Evolutionary conservation across 495 filamentous ascomycete species (phyloP).

Genomic region (Lindgomyces ingoldianus): DNA sequence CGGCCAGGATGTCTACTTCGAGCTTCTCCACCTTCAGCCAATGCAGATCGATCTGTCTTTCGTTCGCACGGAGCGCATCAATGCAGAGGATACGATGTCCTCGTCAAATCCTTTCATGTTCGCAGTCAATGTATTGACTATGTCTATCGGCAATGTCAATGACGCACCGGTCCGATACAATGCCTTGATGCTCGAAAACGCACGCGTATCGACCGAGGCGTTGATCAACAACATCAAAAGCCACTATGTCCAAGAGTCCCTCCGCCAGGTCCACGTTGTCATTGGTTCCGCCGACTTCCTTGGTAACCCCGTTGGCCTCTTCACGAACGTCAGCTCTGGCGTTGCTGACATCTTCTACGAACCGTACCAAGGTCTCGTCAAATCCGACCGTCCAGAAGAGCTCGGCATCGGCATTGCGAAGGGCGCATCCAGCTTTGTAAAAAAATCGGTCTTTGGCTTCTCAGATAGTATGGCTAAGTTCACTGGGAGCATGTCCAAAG

Average conservation of each 20-base stretch:
- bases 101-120: constrained; percentile 95
- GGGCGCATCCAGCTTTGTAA: constrained; percentile 93
- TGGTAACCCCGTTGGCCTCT: constrained; percentile 96
- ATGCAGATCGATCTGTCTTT: constrained; percentile 98
- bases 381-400: constrained; percentile 92
- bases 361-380: constrained; percentile 94
- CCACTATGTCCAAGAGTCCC: constrained; percentile 92
- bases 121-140: constrained; percentile 95
- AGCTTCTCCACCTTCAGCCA: constrained; percentile 92
- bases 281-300: constrained; percentile 96
- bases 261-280: constrained; percentile 96
- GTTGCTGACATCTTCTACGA: constrained; percentile 98
- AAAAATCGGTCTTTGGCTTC: constrained; percentile 97
- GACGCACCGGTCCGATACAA: constrained; percentile 93
- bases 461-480: constrained; percentile 95
- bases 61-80: constrained; percentile 93
- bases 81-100: constrained; percentile 87
- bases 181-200: constrained; percentile 92
- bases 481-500: constrained; percentile 95
- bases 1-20: constrained; percentile 95
- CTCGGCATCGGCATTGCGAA: constrained; percentile 93
- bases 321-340: constrained; percentile 97
- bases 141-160: constrained; percentile 98
- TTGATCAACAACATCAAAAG: constrained; percentile 81
- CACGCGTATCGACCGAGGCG: constrained; percentile 81